Base-by-base conservation (phyloP, 306 rosid genomes). In the Amphicarpaea edgeworthii region DNA sequence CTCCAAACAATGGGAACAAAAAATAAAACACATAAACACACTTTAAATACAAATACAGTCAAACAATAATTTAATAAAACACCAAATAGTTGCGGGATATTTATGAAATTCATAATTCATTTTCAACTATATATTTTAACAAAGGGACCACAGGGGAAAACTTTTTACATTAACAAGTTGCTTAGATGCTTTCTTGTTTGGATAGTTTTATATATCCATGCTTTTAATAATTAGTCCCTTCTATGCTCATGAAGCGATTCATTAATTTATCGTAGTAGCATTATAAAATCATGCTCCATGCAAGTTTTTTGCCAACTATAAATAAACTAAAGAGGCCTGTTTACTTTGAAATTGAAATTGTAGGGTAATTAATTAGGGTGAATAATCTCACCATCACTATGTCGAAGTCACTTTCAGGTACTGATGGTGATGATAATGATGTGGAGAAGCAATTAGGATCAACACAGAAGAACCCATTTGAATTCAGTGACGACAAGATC, bases 381-480 rank as follows among this genome's bases (percentile, higher is more conserved):
- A 42, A 59, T 28, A 28, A 28, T 28, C 32, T 28, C 32, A 28
- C 32, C 46, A 58, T 0, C 59, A 76, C n/a, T n/a, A n/a, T 76
- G 80, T 76, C 73, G 0, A 41, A 51, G 8, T 19, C 64, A 50
- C 12, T 66, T 65, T 54, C 80, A 21, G 50, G 73, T 6, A 21
- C 2, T 6, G 20, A 49, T 50, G 65, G n/a, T n/a, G n/a, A n/a
- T n/a, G n/a, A n/a, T n/a, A n/a, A n/a, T n/a, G n/a, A n/a, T n/a
- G n/a, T n/a, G n/a, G n/a, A n/a, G n/a, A n/a, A n/a, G n/a, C n/a
- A n/a, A n/a, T n/a, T n/a, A n/a, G n/a, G n/a, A n/a, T n/a, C n/a
- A n/a, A n/a, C n/a, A n/a, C n/a, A n/a, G n/a, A n/a, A n/a, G 15
- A 76, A 65, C 30, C 80, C 80, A 20, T 65, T 76, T 51, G 80